These are phyloP conservation scores for Austropuccinia psidii DNA, from an alignment of 1,284 basidiomycete genomes.

Conservation along the genomic window DNA sequence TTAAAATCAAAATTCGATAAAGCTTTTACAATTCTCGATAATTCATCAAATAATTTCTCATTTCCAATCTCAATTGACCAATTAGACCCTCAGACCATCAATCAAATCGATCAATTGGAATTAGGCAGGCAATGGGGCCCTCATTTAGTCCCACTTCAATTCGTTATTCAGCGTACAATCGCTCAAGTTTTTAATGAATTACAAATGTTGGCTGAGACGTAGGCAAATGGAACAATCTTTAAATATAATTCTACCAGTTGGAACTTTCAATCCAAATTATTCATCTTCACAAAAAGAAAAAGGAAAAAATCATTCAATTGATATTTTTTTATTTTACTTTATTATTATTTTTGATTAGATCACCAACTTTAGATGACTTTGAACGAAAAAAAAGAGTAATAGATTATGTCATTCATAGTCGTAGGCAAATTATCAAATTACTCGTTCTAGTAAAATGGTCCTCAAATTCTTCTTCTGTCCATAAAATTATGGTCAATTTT, in stretches of 20 bases:
- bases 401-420: slow-evolving; percentile 75
- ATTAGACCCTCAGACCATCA: slow-evolving; percentile 7
- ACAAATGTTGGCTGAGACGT: slow-evolving; percentile 11
- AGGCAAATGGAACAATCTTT: neutral
- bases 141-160: slow-evolving; percentile 34
- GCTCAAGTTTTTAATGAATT: slow-evolving; percentile 31
- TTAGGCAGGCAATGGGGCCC: slow-evolving; percentile 14
- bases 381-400: slow-evolving; percentile 71
- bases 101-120: slow-evolving; percentile 12
- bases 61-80: no score
- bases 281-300: neutral
- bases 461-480: slow-evolving; percentile 66
- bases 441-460: slow-evolving; percentile 77
- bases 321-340: neutral
- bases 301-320: neutral
- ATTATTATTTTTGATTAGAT: neutral
- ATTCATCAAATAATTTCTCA: no score
- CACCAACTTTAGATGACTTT: slow-evolving; percentile 20
- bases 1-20: no score
- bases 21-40: no score
- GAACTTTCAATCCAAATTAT: neutral
- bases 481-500: slow-evolving; percentile 63
- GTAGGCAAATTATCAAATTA: slow-evolving; percentile 80
- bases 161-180: slow-evolving; percentile 27
- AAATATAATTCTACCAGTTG: neutral